phyloP scores from a whole-genome alignment of 768 basidiomycete species.

The Cystofilobasidium bisporidii region DNA sequence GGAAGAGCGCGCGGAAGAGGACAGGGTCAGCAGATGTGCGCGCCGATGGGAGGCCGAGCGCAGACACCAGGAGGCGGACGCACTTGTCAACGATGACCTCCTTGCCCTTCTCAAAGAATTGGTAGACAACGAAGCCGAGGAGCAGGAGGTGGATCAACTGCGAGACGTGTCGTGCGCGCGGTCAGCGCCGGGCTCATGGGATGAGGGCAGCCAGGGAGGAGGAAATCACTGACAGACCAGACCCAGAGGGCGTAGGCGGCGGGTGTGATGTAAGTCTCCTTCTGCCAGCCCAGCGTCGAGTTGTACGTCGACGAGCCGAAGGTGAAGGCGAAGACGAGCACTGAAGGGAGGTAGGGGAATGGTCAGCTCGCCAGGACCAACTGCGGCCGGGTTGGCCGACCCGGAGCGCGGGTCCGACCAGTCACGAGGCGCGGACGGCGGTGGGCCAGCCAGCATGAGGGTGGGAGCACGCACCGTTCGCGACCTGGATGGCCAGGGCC shows the following conservation, averaged over 20 bases:
- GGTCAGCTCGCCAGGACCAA: no score
- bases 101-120: conserved; percentile 33
- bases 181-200: neutral
- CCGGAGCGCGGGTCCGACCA: no score
- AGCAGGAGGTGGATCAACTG: conserved; percentile 73
- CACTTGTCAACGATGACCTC: conserved; percentile 24
- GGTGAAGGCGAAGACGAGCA: conserved; percentile 7
- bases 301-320: conserved; percentile 11
- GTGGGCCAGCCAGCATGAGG: no score
- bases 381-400: no score
- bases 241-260: conserved; percentile 24
- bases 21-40: no score
- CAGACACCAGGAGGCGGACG: neutral
- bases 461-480: conserved; percentile 8
- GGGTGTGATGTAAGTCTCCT: conserved; percentile 24
- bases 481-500: conserved; percentile 19
- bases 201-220: neutral
- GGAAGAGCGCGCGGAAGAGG: neutral
- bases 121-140: conserved; percentile 69
- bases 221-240: neutral
- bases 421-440: neutral
- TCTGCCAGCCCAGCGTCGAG: neutral
- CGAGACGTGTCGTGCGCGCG: conserved; percentile 38
- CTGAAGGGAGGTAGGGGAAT: no score
- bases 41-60: no score